These are phyloP conservation scores for Gnomoniopsis sp. DNA, from an alignment of 2,329 filamentous ascomycete genomes.

Conservation along the genomic window DNA sequence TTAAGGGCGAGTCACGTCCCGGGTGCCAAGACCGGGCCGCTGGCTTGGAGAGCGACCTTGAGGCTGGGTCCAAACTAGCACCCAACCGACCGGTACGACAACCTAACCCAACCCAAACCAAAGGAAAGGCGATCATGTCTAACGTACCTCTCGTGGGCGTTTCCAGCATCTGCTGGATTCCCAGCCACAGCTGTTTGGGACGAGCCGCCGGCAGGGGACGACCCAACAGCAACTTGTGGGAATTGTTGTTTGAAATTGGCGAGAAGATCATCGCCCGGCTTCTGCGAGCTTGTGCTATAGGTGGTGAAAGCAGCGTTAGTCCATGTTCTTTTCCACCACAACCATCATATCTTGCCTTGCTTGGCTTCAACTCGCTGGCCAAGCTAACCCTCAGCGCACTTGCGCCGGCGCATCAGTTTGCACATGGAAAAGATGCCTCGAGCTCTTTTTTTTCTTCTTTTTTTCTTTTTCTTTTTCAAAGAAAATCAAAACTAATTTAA, in stretches of 20 bases:
- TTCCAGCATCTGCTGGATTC: conserved; percentile 25
- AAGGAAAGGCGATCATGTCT: not conserved
- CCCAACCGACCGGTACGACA: not conserved
- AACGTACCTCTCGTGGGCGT: conserved; percentile 32
- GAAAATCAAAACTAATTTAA: too few relatives aligned
- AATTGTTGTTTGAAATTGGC: conserved; percentile 82
- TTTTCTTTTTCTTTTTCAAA: too few relatives aligned
- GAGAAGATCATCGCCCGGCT: conserved; percentile 81
- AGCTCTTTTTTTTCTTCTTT: too few relatives aligned
- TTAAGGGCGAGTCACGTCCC: not conserved
- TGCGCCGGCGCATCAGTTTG: too few relatives aligned
- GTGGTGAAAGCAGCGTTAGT: conserved; percentile 1
- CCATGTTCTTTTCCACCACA: not conserved
- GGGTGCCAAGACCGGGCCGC: conserved; percentile 2
- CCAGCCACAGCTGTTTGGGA: conserved; percentile 32
- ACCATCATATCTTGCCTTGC: not conserved
- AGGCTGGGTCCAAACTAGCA: conserved; percentile 4
- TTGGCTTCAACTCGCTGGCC: not conserved
- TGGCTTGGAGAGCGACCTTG: not conserved
- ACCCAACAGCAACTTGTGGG: conserved; percentile 58
- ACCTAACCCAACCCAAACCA: not conserved
- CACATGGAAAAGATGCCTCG: too few relatives aligned
- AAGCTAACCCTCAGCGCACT: not conserved
- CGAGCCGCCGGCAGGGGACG: conserved; percentile 40
- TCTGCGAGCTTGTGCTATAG: conserved; percentile 71